Evolutionary conservation across 2,329 filamentous ascomycete species (phyloP), one percentile per base, ranked within the genome.

Genomic region (Alternaria alternata): DNA sequence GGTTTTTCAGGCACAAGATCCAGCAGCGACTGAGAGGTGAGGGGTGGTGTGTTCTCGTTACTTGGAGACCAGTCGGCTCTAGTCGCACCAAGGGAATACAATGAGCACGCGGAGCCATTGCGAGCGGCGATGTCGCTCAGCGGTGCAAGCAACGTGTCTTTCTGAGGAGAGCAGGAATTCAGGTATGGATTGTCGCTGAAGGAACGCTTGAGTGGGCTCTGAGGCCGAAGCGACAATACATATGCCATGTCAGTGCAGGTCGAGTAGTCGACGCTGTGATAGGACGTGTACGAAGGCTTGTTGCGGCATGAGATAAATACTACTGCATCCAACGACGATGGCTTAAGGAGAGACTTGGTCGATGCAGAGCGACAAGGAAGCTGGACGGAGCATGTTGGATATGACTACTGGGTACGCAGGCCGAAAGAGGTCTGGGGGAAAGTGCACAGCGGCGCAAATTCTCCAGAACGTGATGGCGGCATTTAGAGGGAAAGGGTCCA

Each of bases 141-240:
- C 7, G 76, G 68, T 20, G 59, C 59, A 26, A 69, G 56, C 14
- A 73, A 56, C 18, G 63, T 58, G 30, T 75, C 68, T 39, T 67
- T 69, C 12, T 75, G 56, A 32, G 78, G 71, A 16, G 78, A 77
- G 62, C 68, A 73, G 48, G 76, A 69, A 42, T 68, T 70, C 46
- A 78, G 66, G 67, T 75, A 78, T 39, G 75, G 75, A 53, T 73
- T 77, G 64, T 80, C 78, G 67, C 76, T 79, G 69, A 81, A 80
- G 56, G 78, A 78, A 54, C 77, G 76, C 67, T 80, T 79, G 64
- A 80, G 70, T 9, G 78, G 77, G 59, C 75, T 79, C 46, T 75
- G 74, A 16, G 77, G 72, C 34, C 71, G 75, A 51, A 80, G 70
- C 42, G 78, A 78, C 59, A 80, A 72, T 60, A 80, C 72, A 65